Conservation (phyloP, 495 filamentous ascomycete genomes). For the Neurospora discreta region DNA sequence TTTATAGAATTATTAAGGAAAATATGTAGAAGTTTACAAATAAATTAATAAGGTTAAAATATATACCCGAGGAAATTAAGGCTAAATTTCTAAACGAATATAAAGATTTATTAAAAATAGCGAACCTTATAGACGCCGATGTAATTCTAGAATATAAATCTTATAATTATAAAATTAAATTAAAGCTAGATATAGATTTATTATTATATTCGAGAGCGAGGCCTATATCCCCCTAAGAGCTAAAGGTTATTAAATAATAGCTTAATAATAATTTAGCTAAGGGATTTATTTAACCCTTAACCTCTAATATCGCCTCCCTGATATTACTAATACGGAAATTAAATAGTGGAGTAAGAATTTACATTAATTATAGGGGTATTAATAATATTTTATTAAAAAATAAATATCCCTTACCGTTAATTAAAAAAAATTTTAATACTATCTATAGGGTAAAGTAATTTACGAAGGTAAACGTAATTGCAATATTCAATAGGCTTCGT, state of each 20-base stretch:
- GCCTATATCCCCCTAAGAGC: not conserved
- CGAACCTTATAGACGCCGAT: accelerated
- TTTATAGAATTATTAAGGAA: not conserved
- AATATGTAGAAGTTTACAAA: not conserved
- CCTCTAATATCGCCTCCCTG: not conserved
- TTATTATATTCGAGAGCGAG: not conserved
- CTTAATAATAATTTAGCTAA: not conserved
- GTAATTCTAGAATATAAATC: not conserved
- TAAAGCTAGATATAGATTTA: not conserved
- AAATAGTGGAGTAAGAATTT: not conserved
- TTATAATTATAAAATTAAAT: not conserved
- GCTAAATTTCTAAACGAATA: not conserved
- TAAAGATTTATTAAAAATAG: not conserved
- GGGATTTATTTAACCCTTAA: not conserved
- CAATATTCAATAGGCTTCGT: not conserved
- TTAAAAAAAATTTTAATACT: not conserved
- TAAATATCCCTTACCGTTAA: not conserved
- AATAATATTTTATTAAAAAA: not conserved
- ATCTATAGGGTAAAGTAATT: not conserved
- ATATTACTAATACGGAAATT: not conserved
- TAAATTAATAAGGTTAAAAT: not conserved
- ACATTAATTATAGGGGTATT: not conserved
- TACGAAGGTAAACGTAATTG: not conserved
- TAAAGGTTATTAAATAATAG: not conserved
- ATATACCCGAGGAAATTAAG: not conserved